These are phyloP conservation scores for Saccharomycopsis sp. DNA, from an alignment of 805 yeast species.

Conservation along the genomic window DNA sequence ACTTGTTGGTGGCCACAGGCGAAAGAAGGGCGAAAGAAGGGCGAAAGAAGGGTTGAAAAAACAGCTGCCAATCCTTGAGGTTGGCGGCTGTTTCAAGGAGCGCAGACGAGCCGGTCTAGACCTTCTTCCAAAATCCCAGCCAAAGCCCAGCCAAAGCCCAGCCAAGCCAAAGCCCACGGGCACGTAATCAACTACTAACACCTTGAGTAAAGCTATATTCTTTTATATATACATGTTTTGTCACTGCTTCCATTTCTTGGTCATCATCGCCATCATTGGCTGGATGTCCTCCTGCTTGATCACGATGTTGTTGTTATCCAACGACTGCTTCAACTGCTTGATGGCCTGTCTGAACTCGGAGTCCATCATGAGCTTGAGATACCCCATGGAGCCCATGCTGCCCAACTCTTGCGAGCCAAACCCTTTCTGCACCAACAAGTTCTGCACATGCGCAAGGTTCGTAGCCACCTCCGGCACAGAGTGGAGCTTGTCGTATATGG, in stretches of 20 bases:
- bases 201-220: too few species aligned
- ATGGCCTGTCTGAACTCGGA: slow-evolving; percentile 11
- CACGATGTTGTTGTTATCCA: slow-evolving; percentile 17
- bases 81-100: too few species aligned
- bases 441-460: slow-evolving; percentile 9
- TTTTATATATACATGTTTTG: not conserved
- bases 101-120: too few species aligned
- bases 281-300: slow-evolving; percentile 14
- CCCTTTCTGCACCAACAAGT: slow-evolving; percentile 6
- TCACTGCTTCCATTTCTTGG: too few species aligned
- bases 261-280: slow-evolving; percentile 14
- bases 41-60: too few species aligned
- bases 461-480: slow-evolving; percentile 10
- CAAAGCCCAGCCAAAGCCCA: too few species aligned
- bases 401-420: not conserved
- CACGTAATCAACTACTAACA: too few species aligned
- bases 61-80: too few species aligned
- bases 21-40: too few species aligned
- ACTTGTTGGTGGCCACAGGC: too few species aligned
- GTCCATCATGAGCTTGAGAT: slow-evolving; percentile 16
- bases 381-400: slow-evolving; percentile 9
- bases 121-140: too few species aligned
- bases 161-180: too few species aligned
- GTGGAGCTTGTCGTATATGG: slow-evolving; percentile 12
- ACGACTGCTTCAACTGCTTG: slow-evolving; percentile 10